These are phyloP conservation scores for Xylariaceae sp. DNA, from an alignment of 2,329 filamentous ascomycete genomes.

Conservation along the genomic window DNA sequence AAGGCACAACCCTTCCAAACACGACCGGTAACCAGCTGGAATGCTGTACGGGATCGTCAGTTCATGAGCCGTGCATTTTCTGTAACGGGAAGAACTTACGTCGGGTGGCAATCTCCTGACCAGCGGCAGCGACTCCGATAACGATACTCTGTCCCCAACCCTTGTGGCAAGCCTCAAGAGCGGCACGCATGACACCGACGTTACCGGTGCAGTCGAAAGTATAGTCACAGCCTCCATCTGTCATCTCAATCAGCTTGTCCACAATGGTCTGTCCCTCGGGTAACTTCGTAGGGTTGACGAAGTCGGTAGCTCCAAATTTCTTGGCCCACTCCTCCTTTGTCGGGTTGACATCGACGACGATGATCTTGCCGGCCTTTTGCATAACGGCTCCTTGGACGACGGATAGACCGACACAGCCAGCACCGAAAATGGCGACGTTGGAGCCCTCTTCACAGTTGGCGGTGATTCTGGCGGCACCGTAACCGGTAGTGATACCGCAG, in stretches of 20 bases:
- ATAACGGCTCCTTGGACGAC: constrained; percentile 91
- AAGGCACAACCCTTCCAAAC: constrained; percentile 98
- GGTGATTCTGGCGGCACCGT: constrained; percentile 91
- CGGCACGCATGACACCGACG: constrained; percentile 85
- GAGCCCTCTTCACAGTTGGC: constrained; percentile 87
- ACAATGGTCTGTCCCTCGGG: constrained; percentile 71
- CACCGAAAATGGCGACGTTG: constrained; percentile 89
- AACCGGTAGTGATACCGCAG: constrained; percentile 97
- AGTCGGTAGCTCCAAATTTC: constrained; percentile 96
- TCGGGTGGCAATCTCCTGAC: constrained; percentile 90
- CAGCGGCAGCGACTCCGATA: constrained; percentile 94
- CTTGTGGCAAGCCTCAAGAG: constrained; percentile 97
- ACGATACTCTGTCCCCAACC: constrained; percentile 98
- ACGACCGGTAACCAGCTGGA: constrained; percentile 96
- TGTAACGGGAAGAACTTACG: constrained; percentile 55
- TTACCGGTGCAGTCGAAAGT: constrained; percentile 99
- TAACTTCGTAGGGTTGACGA: constrained; percentile 86
- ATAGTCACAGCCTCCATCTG: constrained; percentile 96
- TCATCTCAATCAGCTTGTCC: constrained; percentile 94
- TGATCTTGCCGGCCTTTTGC: constrained; percentile 75
- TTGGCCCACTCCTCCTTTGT: constrained; percentile 84
- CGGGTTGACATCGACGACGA: constrained; percentile 74
- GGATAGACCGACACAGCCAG: constrained; percentile 90
- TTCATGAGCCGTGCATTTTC: not conserved
- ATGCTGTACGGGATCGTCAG: constrained; percentile 55